These are phyloP conservation scores for Backusella tuberculispora DNA, from an alignment of 192 early-diverging fungal species.

Conservation along the genomic window DNA sequence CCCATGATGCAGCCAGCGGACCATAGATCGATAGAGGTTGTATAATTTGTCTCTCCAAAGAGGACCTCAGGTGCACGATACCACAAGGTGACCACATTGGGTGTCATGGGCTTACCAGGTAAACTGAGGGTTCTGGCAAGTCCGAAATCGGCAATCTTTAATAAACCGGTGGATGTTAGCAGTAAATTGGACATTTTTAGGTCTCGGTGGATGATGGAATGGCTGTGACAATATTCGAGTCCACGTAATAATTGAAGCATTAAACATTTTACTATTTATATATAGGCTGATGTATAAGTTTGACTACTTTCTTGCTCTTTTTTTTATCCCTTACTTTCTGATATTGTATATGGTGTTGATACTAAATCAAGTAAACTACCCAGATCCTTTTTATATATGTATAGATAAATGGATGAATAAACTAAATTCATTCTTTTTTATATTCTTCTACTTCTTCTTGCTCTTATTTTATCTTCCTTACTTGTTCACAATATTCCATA, in stretches of 20 bases:
- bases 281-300: background rate
- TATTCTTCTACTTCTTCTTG: background rate
- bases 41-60: slow-evolving; percentile 73
- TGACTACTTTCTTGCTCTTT: background rate
- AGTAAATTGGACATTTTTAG: slow-evolving; percentile 82
- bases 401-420: background rate
- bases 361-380: slow-evolving; percentile 58
- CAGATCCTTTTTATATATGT: slow-evolving; percentile 44
- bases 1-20: slow-evolving; percentile 85
- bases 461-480: slow-evolving; percentile 29
- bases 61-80: slow-evolving; percentile 84
- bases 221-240: slow-evolving; percentile 68
- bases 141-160: slow-evolving; percentile 88
- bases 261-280: slow-evolving; percentile 65
- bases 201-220: slow-evolving; percentile 70
- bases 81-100: slow-evolving; percentile 85
- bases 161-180: slow-evolving; percentile 62
- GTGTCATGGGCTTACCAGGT: slow-evolving; percentile 75
- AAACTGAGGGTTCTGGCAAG: slow-evolving; percentile 68
- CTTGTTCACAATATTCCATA: slow-evolving; percentile 91
- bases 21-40: slow-evolving; percentile 82
- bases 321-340: slow-evolving; percentile 47
- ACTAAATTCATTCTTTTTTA: slow-evolving; percentile 6
- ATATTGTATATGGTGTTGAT: slow-evolving; percentile 55
- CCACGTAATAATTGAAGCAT: slow-evolving; percentile 75